A percentile compares a stretch with the other conserved stretches of the same genome.
These are phyloP conservation scores for Phytopythium sindhum DNA, from an alignment of 352 stramenopile genomes.

Conservation along the genomic window DNA sequence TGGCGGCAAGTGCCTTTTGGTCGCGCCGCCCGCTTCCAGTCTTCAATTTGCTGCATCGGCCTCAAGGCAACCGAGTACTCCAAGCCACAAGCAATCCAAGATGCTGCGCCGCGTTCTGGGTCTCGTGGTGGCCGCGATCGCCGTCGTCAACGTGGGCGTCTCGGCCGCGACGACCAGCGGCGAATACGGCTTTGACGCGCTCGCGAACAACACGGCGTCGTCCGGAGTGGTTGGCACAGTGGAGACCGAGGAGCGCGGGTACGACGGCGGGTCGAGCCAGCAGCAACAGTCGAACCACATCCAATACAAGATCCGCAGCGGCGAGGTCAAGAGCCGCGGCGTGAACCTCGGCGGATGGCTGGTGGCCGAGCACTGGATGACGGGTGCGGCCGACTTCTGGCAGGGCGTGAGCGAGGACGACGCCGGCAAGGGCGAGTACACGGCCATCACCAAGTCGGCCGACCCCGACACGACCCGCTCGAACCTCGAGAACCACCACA, in stretches of 20 bases:
- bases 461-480: conserved; percentile 26
- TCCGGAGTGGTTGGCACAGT: conserved; percentile 1
- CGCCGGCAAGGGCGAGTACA: conserved; percentile 58
- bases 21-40: background rate
- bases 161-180: background rate
- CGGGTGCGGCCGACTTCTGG: conserved; percentile 46
- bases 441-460: conserved; percentile 45
- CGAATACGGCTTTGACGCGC: background rate
- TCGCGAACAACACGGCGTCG: conserved; percentile 4
- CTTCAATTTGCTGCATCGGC: background rate
- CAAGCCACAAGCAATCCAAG: background rate
- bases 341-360: conserved; percentile 86
- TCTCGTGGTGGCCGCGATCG: background rate
- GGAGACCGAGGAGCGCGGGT: conserved; percentile 7
- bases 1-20: background rate
- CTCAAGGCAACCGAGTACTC: background rate
- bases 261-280: background rate
- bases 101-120: conserved; percentile 1
- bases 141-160: background rate
- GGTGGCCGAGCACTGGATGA: conserved; percentile 84
- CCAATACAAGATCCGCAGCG: conserved; percentile 28
- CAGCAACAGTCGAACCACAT: conserved; percentile 18
- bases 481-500: conserved; percentile 50
- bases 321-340: conserved; percentile 39
- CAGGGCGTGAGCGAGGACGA: conserved; percentile 34